These are phyloP conservation scores for Begonia peltatifolia DNA, from an alignment of 306 rosid genomes.

Conservation along the genomic window DNA sequence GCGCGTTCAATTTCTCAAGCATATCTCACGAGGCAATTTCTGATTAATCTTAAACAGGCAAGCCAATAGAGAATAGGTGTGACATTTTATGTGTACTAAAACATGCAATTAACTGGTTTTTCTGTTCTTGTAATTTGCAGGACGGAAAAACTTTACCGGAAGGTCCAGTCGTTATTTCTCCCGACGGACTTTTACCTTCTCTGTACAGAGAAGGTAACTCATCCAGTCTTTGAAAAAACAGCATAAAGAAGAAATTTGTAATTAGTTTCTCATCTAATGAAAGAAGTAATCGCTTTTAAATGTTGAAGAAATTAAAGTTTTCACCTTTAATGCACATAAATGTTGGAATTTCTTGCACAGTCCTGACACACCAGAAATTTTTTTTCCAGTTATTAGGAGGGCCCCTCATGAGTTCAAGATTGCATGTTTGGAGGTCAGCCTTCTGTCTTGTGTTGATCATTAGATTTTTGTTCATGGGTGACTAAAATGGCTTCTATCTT, in stretches of 20 bases:
- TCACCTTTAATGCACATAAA: no score
- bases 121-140: slow-evolving; percentile 25
- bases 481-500: slow-evolving; percentile 4
- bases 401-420: slow-evolving; percentile 98
- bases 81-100: slow-evolving; percentile 9
- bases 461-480: neutral
- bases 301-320: no score
- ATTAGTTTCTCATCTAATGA: no score
- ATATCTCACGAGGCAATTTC: slow-evolving; percentile 66
- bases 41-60: slow-evolving; percentile 88
- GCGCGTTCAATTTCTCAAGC: slow-evolving; percentile 98
- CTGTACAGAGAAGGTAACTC: slow-evolving; percentile 82
- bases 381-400: slow-evolving; percentile 68
- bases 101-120: slow-evolving; percentile 1
- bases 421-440: slow-evolving; percentile 81
- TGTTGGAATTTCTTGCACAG: no score
- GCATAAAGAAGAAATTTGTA: no score
- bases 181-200: slow-evolving; percentile 94
- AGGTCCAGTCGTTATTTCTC: slow-evolving; percentile 96
- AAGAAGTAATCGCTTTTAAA: no score
- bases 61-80: slow-evolving; percentile 10
- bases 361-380: neutral
- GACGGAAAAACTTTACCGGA: slow-evolving; percentile 87
- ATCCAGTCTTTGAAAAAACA: no score
- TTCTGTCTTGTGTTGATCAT: slow-evolving; percentile 4